Conservation (phyloP, 2,329 filamentous ascomycete species). For the Talaromyces sp. region DNA sequence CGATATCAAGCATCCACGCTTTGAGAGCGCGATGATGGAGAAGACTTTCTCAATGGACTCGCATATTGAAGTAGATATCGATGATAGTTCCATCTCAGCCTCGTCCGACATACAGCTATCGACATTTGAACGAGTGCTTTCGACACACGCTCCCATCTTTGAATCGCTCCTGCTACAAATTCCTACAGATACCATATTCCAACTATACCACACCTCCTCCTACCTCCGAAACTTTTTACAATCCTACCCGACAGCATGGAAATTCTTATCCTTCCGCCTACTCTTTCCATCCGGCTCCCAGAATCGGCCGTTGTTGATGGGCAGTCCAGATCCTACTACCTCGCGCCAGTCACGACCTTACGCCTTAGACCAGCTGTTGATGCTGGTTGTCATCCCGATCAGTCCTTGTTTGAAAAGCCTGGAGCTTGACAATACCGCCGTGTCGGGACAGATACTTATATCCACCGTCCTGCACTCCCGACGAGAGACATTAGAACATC, state of each 20-base stretch:
- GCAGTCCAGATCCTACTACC: slow-evolving; percentile 32
- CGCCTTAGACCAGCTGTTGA: slow-evolving; percentile 58
- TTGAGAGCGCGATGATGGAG: slow-evolving; percentile 3
- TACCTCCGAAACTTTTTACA: slow-evolving; percentile 56
- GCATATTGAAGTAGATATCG: slow-evolving; percentile 25
- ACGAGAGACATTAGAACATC: slow-evolving; percentile 56
- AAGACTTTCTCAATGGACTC: slow-evolving; percentile 1
- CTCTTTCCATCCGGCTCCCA: slow-evolving; percentile 42
- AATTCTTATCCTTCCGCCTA: slow-evolving; percentile 59
- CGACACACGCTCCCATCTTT: slow-evolving; percentile 57
- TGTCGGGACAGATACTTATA: slow-evolving; percentile 57
- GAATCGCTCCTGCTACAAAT: slow-evolving; percentile 59
- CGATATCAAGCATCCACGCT: slow-evolving; percentile 4
- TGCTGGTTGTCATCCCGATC: slow-evolving; percentile 56
- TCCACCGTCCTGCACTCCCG: slow-evolving; percentile 55
- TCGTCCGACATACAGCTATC: slow-evolving; percentile 34
- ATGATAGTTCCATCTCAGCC: slow-evolving; percentile 7
- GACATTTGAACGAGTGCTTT: slow-evolving; percentile 56
- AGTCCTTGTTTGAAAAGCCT: slow-evolving; percentile 57
- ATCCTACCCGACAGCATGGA: slow-evolving; percentile 61
- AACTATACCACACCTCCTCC: slow-evolving; percentile 58
- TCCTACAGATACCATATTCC: slow-evolving; percentile 56
- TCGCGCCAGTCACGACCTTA: slow-evolving; percentile 57
- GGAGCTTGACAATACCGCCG: slow-evolving; percentile 61
- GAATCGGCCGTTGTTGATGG: slow-evolving; percentile 36